Evolutionary conservation across 169 alveolate genomes (phyloP).

Genomic region (Plasmodium adleri): DNA sequence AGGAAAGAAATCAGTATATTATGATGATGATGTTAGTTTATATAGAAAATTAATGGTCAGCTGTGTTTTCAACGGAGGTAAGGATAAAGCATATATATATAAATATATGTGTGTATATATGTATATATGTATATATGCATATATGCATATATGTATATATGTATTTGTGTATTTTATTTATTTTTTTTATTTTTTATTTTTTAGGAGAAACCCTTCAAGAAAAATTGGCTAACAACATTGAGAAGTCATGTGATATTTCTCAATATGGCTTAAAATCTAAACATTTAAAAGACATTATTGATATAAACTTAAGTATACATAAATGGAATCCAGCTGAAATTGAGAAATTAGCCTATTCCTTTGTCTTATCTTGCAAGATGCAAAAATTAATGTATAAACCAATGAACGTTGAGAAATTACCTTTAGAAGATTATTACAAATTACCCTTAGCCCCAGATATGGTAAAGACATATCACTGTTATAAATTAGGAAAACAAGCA

Average conservation of each 20-base stretch:
- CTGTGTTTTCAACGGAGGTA: conserved; percentile 71
- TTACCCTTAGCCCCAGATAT: conserved; percentile 48
- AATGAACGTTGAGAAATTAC: conserved; percentile 12
- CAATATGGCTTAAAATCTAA: conserved; percentile 23
- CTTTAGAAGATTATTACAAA: conserved; percentile 16
- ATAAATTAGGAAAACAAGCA: conserved; percentile 55
- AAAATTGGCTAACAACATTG: conserved; percentile 15
- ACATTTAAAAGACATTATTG: conserved; percentile 17
- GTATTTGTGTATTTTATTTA: neutral
- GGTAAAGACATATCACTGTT: conserved; percentile 61
- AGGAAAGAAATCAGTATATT: conserved; percentile 49
- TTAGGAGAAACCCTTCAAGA: conserved; percentile 43
- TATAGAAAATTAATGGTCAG: conserved; percentile 48
- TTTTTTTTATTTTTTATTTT: neutral
- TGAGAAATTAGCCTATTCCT: conserved; percentile 28
- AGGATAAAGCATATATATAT: too few relatives aligned
- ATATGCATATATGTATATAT: neutral
- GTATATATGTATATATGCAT: neutral
- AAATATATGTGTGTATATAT: neutral
- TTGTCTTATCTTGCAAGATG: conserved; percentile 20
- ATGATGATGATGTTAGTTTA: conserved; percentile 36
- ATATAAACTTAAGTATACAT: conserved; percentile 24
- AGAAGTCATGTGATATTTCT: conserved; percentile 22
- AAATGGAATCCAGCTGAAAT: conserved; percentile 51
- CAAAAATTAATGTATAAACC: conserved; percentile 20